phyloP scores from a whole-genome alignment of 2,329 filamentous ascomycete genomes.

The Aspergillus felis region DNA sequence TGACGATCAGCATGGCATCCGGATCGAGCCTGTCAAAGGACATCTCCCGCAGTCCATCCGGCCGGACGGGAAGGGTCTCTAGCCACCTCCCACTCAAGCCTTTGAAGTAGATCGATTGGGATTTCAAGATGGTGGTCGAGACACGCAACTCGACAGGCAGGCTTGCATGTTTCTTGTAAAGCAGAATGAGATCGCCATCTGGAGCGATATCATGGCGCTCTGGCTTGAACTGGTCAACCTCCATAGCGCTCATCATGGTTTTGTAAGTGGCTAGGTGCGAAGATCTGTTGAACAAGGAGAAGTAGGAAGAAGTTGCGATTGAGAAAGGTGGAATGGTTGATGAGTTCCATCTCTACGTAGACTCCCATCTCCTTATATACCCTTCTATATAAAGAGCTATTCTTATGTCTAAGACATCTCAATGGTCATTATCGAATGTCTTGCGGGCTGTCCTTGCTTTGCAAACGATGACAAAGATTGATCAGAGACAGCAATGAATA shows the following conservation, averaged over 20 bases:
- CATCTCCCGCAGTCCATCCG: too few relatives aligned
- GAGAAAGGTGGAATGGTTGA: not conserved
- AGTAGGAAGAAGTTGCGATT: not conserved
- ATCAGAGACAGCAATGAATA: too few relatives aligned
- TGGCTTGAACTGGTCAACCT: not conserved
- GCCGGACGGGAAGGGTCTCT: too few relatives aligned
- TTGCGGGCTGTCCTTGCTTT: too few relatives aligned
- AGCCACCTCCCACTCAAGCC: too few relatives aligned
- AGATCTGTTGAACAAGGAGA: not conserved
- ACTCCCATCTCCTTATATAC: not conserved
- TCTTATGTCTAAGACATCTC: too few relatives aligned
- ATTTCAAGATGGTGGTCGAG: not conserved
- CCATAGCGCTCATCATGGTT: not conserved
- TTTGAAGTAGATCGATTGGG: too few relatives aligned
- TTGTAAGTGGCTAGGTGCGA: not conserved
- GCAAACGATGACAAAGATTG: too few relatives aligned
- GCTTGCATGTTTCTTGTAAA: not conserved
- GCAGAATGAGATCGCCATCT: not conserved
- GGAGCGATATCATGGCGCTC: not conserved
- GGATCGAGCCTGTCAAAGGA: too few relatives aligned
- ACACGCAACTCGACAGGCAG: not conserved
- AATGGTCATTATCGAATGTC: too few relatives aligned
- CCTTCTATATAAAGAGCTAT: not conserved
- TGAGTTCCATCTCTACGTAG: not conserved
- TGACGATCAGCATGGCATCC: too few relatives aligned